Conservation (phyloP, 2,329 filamentous ascomycete species). For the Aspergillus sp. region DNA sequence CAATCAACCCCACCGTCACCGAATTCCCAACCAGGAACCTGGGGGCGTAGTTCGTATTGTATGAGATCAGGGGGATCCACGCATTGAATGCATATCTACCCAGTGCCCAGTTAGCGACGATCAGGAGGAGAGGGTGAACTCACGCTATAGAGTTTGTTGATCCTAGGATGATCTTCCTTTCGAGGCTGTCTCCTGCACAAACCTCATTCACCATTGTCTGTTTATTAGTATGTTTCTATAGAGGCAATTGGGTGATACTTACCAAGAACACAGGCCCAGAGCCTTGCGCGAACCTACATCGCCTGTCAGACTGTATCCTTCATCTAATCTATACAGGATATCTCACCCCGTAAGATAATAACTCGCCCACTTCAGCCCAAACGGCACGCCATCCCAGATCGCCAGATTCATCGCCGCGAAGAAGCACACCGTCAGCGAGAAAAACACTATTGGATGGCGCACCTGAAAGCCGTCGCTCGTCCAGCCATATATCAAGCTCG, state of each 20-base stretch:
- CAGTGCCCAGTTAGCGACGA: neutral
- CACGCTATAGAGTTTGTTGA: constrained; percentile 2
- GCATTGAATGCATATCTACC: constrained; percentile 1
- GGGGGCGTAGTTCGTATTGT: neutral
- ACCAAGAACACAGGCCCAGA: constrained; percentile 1
- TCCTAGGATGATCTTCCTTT: neutral
- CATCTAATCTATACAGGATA: neutral
- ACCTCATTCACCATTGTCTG: constrained; percentile 3
- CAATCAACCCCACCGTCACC: neutral
- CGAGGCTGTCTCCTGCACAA: neutral
- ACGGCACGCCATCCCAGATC: neutral
- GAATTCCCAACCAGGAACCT: neutral
- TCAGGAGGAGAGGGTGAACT: neutral
- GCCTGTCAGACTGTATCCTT: neutral
- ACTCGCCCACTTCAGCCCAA: constrained; percentile 1
- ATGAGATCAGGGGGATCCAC: constrained; percentile 1
- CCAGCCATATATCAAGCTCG: neutral
- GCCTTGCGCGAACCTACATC: neutral
- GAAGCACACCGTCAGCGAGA: constrained; percentile 2
- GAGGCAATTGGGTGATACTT: too few species aligned
- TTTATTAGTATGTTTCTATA: neutral
- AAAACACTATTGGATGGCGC: neutral
- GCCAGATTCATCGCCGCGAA: constrained; percentile 7
- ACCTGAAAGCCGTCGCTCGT: neutral
- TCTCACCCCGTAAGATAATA: constrained; percentile 1